Conservation (phyloP, 2,329 filamentous ascomycete genomes). For the Lasiodiplodia citricola region DNA sequence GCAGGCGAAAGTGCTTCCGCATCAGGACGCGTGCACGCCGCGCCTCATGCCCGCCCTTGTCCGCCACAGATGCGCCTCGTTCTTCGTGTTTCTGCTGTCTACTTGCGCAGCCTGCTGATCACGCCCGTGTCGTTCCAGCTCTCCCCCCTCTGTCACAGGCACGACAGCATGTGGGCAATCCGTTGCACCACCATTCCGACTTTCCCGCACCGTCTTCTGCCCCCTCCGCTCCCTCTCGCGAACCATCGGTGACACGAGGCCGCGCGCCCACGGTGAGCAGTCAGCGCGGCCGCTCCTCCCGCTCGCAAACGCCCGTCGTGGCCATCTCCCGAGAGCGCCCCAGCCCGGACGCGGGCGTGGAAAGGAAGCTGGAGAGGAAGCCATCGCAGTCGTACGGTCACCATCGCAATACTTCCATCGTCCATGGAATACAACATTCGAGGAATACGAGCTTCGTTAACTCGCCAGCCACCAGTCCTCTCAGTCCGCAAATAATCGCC, state of each 20-base stretch:
- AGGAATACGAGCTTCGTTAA: slow-evolving; percentile 87
- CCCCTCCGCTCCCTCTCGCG: slow-evolving; percentile 43
- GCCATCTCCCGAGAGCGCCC: slow-evolving; percentile 40
- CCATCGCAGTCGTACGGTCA: slow-evolving; percentile 73
- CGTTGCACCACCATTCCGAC: slow-evolving; percentile 43
- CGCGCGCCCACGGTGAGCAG: slow-evolving; percentile 51
- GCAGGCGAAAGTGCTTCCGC: slow-evolving; percentile 9
- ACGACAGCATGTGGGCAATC: slow-evolving; percentile 43
- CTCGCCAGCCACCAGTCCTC: slow-evolving; percentile 75
- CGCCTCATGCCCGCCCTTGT: background rate
- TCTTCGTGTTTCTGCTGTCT: slow-evolving; percentile 24
- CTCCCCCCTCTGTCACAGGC: slow-evolving; percentile 46
- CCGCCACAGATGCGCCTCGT: slow-evolving; percentile 1
- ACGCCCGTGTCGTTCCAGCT: slow-evolving; percentile 36
- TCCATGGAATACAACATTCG: slow-evolving; percentile 92
- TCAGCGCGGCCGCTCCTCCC: slow-evolving; percentile 49
- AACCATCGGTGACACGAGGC: slow-evolving; percentile 52
- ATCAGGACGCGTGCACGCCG: slow-evolving; percentile 30
- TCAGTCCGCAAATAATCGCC: slow-evolving; percentile 86
- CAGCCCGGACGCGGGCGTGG: slow-evolving; percentile 48
- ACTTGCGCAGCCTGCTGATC: slow-evolving; percentile 38
- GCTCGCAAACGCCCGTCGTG: slow-evolving; percentile 50
- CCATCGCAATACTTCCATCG: slow-evolving; percentile 94
- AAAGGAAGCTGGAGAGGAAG: slow-evolving; percentile 59
- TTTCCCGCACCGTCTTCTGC: slow-evolving; percentile 30